Conservation (phyloP, 2,329 filamentous ascomycete species). For the Coniochaeta pulveracea region DNA sequence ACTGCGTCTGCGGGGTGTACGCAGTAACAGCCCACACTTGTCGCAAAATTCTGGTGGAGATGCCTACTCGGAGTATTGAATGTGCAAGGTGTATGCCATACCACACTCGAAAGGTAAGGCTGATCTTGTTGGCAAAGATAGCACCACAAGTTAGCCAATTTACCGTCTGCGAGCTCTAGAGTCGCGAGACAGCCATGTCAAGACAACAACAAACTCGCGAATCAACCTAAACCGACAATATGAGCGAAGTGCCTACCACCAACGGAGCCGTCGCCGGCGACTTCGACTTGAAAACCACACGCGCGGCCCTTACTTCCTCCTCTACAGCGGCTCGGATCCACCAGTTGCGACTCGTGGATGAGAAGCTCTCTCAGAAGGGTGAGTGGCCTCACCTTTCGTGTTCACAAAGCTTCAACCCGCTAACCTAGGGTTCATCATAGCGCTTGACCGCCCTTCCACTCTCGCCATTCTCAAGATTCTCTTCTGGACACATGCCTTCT, state of each 20-base stretch:
- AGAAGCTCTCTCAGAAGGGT: conserved; percentile 45
- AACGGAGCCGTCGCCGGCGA: conserved; percentile 25
- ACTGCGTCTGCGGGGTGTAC: no score
- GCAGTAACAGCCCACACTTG: no score
- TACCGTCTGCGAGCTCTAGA: no score
- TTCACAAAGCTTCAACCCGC: conserved; percentile 2
- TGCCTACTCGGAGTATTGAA: no score
- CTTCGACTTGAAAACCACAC: conserved; percentile 38
- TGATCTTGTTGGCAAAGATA: no score
- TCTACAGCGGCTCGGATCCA: conserved; percentile 46
- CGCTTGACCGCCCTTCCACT: conserved; percentile 35
- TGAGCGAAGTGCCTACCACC: conserved; percentile 34
- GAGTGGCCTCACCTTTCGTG: conserved; percentile 11
- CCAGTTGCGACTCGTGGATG: conserved; percentile 43
- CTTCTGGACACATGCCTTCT: conserved; percentile 79
- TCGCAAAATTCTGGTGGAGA: no score
- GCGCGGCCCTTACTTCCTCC: conserved; percentile 45
- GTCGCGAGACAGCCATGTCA: conserved; percentile 22
- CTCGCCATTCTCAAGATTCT: conserved; percentile 56
- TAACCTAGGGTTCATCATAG: conserved; percentile 17
- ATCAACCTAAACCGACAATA: conserved; percentile 25
- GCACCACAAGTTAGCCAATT: no score
- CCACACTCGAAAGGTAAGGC: no score
- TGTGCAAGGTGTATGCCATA: no score
- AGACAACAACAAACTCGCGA: conserved; percentile 18